Evolutionary conservation across 164 flowering plant genomes (phyloP).

Genomic region (Cinnamomum chago): DNA sequence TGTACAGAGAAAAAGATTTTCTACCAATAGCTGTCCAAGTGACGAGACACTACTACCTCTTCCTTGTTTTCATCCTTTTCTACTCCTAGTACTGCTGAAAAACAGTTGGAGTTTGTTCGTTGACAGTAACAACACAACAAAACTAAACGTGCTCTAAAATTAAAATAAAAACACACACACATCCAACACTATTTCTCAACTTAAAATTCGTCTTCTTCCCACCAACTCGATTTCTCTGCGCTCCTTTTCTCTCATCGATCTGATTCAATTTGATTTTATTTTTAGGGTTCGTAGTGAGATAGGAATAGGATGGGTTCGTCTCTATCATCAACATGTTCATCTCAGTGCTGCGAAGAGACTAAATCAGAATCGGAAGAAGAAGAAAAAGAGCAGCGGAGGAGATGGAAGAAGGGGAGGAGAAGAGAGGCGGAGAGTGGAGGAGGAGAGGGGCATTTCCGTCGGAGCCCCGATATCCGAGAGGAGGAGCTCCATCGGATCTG

Average conservation of each 20-base stretch:
- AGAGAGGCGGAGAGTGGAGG: too few species aligned
- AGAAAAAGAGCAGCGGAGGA: not conserved
- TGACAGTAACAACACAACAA: too few species aligned
- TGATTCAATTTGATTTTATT: not conserved
- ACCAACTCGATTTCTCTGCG: not conserved
- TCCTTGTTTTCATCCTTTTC: too few species aligned
- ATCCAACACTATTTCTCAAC: too few species aligned
- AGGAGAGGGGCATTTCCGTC: not conserved
- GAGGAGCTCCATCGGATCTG: slow-evolving; percentile 4
- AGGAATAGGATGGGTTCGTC: not conserved
- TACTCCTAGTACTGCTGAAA: too few species aligned
- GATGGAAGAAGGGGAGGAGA: not conserved
- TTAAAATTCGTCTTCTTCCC: too few species aligned
- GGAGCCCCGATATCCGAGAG: not conserved
- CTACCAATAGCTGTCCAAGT: too few species aligned
- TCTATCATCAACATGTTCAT: not conserved
- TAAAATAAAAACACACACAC: too few species aligned
- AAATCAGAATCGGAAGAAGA: not conserved
- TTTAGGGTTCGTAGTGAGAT: not conserved
- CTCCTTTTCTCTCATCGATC: not conserved
- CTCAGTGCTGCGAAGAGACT: not conserved
- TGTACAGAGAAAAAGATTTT: too few species aligned
- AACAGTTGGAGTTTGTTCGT: too few species aligned
- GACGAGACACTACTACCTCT: too few species aligned
- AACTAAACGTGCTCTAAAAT: too few species aligned